phyloP scores from a whole-genome alignment of 2,329 filamentous ascomycete species.

The Fusarium bactridioides region DNA sequence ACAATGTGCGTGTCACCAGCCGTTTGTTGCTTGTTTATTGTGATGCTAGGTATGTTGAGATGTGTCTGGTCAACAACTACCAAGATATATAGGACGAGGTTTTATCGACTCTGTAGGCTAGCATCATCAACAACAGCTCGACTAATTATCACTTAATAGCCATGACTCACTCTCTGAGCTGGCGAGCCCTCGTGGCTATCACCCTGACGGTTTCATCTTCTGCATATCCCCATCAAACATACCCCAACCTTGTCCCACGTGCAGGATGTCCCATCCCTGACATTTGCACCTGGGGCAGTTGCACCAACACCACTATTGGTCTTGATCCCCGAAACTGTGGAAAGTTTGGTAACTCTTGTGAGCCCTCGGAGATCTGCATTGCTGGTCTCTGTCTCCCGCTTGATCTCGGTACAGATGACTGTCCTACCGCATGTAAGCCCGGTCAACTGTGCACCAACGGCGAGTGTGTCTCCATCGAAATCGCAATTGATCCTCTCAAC shows the following conservation, averaged over 20 bases:
- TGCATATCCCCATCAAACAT: conserved; percentile 1
- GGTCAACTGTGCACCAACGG: conserved; percentile 23
- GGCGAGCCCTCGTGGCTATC: conserved; percentile 5
- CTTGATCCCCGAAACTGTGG: conserved; percentile 24
- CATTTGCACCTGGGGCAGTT: conserved; percentile 16
- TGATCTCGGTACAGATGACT: not conserved
- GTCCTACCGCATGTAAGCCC: not conserved
- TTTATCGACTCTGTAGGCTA: not conserved
- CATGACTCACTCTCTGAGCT: conserved; percentile 14
- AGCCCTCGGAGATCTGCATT: conserved; percentile 19
- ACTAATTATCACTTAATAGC: not conserved
- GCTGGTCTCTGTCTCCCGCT: conserved; percentile 13
- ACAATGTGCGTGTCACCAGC: not conserved
- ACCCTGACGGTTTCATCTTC: not conserved
- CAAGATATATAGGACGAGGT: not conserved
- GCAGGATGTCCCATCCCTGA: conserved; percentile 13
- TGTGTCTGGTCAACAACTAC: not conserved
- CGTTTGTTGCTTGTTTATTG: not conserved
- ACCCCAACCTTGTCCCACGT: not conserved
- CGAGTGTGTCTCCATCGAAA: conserved; percentile 20
- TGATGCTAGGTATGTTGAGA: not conserved
- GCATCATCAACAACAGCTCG: not conserved
- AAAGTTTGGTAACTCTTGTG: conserved; percentile 4
- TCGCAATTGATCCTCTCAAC: conserved; percentile 5
- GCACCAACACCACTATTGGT: conserved; percentile 27